Evolutionary conservation across 257 asterid species (phyloP), one percentile per base, ranked within the genome.

Genomic region (Solanum microdontum): DNA sequence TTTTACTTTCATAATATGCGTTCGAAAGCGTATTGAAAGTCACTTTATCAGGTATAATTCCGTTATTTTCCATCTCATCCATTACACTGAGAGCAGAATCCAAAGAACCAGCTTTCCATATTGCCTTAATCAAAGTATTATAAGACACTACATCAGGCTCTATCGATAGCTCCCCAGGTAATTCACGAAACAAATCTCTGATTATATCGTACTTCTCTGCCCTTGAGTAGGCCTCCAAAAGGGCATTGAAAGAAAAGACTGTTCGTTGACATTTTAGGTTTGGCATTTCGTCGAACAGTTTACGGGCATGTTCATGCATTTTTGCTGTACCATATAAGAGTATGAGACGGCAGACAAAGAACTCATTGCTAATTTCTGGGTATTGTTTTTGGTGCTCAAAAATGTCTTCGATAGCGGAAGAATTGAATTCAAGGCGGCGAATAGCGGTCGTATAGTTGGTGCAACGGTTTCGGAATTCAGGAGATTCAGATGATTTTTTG

Each of bases 281-380:
- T 13, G 97, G 97, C 93, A 94, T 88, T 92, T 94, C 93, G 34
- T 92, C 94, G 90, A 94, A 94, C 93, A 94, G 66, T 23, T 92
- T 87, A 84, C 85, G 89, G 26, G 95, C 93, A 21, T 90, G 92
- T 3, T 91, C 91, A 5, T 82, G 34, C 97, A 94, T 92, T 7
- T 89, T 87, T 74, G 94, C 92, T 24, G 88, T 19, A 0, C 95
- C 96, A 15, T 92, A 94, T 1, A 91, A 86, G 21, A 55, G 30
- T 4, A 93, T 90, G 68, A 94, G 91, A 51, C 93, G 93, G 82
- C 82, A 37, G 13, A 84, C 60, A 82, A 92, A 92, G 80, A 45
- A 21, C 73, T 92, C 94, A 13, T 87, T 9, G 23, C 80, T 84
- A 33, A 92, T 90, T 3, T 90, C 90, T 2, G 84, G 86, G 87